phyloP scores from a whole-genome alignment of 768 basidiomycete genomes.

The Tephrocybe rancida region DNA sequence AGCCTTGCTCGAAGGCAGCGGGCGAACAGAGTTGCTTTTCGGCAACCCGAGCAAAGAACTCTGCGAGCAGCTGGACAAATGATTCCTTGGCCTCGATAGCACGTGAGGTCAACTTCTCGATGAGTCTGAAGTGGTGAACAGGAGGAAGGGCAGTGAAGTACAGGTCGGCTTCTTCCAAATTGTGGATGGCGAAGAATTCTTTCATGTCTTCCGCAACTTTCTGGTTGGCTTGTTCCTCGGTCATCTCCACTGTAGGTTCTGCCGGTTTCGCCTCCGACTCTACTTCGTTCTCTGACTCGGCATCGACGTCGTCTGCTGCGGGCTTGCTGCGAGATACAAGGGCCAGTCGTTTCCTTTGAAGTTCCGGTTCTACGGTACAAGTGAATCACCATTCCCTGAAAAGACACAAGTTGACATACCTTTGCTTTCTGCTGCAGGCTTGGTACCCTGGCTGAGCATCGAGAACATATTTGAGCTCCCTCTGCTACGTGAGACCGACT shows the following conservation, averaged over 20 bases:
- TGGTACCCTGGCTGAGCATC: too few relatives aligned
- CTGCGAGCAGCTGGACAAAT: slow-evolving; percentile 76
- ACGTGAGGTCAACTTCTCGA: slow-evolving; percentile 79
- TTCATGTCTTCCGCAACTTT: too few relatives aligned
- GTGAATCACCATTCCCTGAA: slow-evolving; percentile 26
- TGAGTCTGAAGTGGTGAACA: slow-evolving; percentile 62
- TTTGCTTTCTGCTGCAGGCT: slow-evolving; percentile 61
- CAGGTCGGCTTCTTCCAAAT: slow-evolving; percentile 83
- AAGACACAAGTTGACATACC: slow-evolving; percentile 37
- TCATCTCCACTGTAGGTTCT: slow-evolving; percentile 54
- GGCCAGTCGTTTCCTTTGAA: slow-evolving; percentile 70
- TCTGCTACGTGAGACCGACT: slow-evolving; percentile 79
- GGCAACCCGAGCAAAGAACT: slow-evolving; percentile 67
- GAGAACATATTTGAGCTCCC: too few relatives aligned
- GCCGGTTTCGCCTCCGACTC: slow-evolving; percentile 44
- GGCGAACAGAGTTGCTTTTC: slow-evolving; percentile 64
- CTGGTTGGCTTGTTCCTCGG: slow-evolving; percentile 66
- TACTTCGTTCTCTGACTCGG: slow-evolving; percentile 29
- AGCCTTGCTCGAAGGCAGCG: too few relatives aligned
- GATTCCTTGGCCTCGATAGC: too few relatives aligned
- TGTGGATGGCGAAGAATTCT: slow-evolving; percentile 86
- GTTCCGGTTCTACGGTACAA: slow-evolving; percentile 47
- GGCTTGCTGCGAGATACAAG: slow-evolving; percentile 84
- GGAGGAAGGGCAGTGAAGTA: slow-evolving; percentile 80
- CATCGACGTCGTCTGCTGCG: slow-evolving; percentile 24